Base-by-base conservation (phyloP, 352 stramenopile species). In the Globisporangium spinosum region DNA sequence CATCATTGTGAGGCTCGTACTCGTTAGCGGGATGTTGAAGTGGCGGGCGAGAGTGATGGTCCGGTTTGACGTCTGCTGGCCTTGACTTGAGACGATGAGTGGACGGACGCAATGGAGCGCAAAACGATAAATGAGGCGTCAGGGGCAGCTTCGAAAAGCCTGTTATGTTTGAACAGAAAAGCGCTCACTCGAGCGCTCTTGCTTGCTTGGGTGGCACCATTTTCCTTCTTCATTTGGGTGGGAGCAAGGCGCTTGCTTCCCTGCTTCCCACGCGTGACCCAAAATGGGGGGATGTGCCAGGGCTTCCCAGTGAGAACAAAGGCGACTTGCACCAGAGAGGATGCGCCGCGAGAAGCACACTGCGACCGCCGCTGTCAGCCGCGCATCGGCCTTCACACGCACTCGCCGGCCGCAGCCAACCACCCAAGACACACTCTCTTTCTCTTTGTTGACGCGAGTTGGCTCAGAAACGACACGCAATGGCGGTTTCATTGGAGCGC, bases 1-100 rank as follows among this genome's bases (percentile, higher is more conserved):
- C 29, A 67, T 59, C n/a, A 67, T 54, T n/a, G 12, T 58, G 9
- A 61, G 57, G 34, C 51, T 64, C 70, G 29, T 76, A 55, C 3
- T 53, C 25, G 54, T 3, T 23, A 32, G 32, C 47, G 55, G 23
- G 7, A 45, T 32, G 59, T 65, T 58, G 59, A 65, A 65, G 59
- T 56, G 59, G 58, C 12, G 15, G 29, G 58, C 43, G 2, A 38
- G 43, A 65, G 43, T 65, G 59, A 45, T 58, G 43, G 59, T 47
- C 5, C 12, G 15, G 3, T 49, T 49, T 49, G 40, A 17, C 5
- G 38, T 45, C 4, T 49, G 15, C 4, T 49, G 20, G 15, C 7
- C 32, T 40, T 13, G 40, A 8, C 43, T 65, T 55, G 29, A n/a
- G 27, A 8, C 2, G 59, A 65, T 40, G 43, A 25, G 29, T 4